Percentiles rank a stretch among this genome's conserved stretches.
These are phyloP conservation scores for Zalaria sp. DNA, from an alignment of 2,329 filamentous ascomycete genomes.

Conservation along the genomic window DNA sequence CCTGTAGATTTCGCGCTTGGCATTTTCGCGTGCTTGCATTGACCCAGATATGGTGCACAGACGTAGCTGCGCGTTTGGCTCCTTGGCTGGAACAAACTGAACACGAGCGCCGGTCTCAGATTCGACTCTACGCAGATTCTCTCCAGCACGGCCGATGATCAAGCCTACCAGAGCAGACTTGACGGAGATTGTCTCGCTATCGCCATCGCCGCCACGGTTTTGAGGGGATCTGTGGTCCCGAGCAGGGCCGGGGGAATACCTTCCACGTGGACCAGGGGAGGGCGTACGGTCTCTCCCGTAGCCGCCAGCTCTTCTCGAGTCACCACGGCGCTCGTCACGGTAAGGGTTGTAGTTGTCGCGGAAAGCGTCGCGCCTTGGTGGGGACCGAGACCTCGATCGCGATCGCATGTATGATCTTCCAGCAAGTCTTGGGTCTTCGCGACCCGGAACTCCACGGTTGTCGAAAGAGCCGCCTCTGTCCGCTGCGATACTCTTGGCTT, in stretches of 20 bases:
- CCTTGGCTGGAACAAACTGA: conserved; percentile 69
- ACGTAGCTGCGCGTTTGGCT: conserved; percentile 56
- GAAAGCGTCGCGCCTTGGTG: conserved; percentile 51
- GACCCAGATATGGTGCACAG: conserved; percentile 77
- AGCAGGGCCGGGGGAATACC: conserved; percentile 8
- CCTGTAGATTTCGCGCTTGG: conserved; percentile 69
- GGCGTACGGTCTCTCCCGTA: conserved; percentile 61
- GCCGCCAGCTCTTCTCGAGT: conserved; percentile 38
- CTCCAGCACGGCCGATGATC: conserved; percentile 81
- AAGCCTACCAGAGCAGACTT: conserved; percentile 77
- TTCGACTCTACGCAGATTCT: conserved; percentile 78
- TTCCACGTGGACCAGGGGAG: conserved; percentile 46
- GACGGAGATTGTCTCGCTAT: conserved; percentile 74
- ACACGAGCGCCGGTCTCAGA: conserved; percentile 69
- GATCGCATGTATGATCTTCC: conserved; percentile 47
- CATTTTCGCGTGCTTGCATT: conserved; percentile 56
- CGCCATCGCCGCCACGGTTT: conserved; percentile 42
- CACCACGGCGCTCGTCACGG: conserved; percentile 68
- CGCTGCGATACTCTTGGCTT: conserved; percentile 67
- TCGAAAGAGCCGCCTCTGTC: conserved; percentile 51
- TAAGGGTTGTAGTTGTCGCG: conserved; percentile 70
- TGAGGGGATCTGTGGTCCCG: conserved; percentile 17
- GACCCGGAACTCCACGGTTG: conserved; percentile 12
- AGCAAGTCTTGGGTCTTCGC: conserved; percentile 33
- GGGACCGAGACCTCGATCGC: conserved; percentile 57